These are phyloP conservation scores for Phytophthora litchii DNA, from an alignment of 352 stramenopile genomes.

Conservation along the genomic window DNA sequence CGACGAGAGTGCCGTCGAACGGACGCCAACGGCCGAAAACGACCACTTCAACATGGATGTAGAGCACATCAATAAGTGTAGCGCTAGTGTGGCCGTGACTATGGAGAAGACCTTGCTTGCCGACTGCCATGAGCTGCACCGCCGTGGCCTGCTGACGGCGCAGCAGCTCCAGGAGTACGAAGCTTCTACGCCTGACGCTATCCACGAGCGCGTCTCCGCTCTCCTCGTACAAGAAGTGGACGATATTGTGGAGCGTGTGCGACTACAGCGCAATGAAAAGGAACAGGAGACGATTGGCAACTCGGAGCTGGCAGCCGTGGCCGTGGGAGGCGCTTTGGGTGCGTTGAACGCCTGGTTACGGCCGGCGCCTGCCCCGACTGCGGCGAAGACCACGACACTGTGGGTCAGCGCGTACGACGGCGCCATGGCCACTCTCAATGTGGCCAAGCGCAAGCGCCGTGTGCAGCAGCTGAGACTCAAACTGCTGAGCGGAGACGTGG, in stretches of 20 bases:
- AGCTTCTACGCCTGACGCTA: neutral
- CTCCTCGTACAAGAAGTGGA: conserved; percentile 57
- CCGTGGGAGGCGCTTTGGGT: conserved; percentile 63
- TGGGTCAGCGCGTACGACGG: conserved; percentile 80
- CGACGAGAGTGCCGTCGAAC: too few species aligned
- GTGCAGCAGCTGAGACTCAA: conserved; percentile 74
- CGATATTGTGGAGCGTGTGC: conserved; percentile 49
- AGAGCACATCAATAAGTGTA: neutral
- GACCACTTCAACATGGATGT: neutral
- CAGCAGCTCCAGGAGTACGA: conserved; percentile 43
- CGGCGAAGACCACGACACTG: conserved; percentile 35
- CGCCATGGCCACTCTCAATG: conserved; percentile 76
- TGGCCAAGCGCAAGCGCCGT: conserved; percentile 61
- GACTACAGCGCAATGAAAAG: conserved; percentile 56
- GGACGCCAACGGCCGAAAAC: too few species aligned
- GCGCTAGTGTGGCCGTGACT: too few species aligned
- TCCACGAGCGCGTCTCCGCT: conserved; percentile 20
- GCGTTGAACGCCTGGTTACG: conserved; percentile 76
- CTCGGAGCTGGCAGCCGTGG: conserved; percentile 67
- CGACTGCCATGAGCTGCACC: conserved; percentile 46
- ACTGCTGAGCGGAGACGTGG: conserved; percentile 68
- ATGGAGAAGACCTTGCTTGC: conserved; percentile 23
- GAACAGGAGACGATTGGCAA: conserved; percentile 52
- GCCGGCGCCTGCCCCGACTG: conserved; percentile 15
- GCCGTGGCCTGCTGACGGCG: conserved; percentile 39